phyloP scores from a whole-genome alignment of 768 basidiomycete genomes.

The Boletus bicolor region DNA sequence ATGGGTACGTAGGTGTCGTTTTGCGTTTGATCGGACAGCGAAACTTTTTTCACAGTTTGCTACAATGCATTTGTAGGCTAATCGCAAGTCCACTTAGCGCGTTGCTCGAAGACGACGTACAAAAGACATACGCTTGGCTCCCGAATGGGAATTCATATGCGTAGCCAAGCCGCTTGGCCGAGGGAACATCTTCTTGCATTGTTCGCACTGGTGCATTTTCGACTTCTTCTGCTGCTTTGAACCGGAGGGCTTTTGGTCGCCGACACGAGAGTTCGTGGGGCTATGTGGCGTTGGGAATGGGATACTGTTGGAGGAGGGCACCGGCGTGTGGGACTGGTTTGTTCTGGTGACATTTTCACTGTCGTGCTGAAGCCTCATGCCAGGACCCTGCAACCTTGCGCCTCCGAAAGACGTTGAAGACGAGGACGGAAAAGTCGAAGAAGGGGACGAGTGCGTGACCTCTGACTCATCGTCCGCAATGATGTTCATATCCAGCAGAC shows the following conservation, averaged over 20 bases:
- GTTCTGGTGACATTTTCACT: slow-evolving; percentile 1
- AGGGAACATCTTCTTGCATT: slow-evolving; percentile 46
- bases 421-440: neutral
- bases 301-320: neutral
- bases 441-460: slow-evolving; percentile 3
- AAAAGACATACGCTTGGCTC: slow-evolving; percentile 43
- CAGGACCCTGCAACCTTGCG: slow-evolving; percentile 18
- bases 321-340: slow-evolving; percentile 14
- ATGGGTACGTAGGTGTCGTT: slow-evolving; percentile 75
- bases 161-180: slow-evolving; percentile 50
- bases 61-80: slow-evolving; percentile 47
- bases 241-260: slow-evolving; percentile 12
- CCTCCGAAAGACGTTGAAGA: slow-evolving; percentile 5
- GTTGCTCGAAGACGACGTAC: neutral
- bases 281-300: slow-evolving; percentile 11
- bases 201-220: slow-evolving; percentile 48
- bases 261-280: neutral
- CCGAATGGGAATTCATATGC: slow-evolving; percentile 53
- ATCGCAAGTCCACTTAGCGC: slow-evolving; percentile 5
- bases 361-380: slow-evolving; percentile 25
- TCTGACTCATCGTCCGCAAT: slow-evolving; percentile 16
- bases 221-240: slow-evolving; percentile 33
- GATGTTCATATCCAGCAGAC: slow-evolving; percentile 16
- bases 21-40: slow-evolving; percentile 78
- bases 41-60: slow-evolving; percentile 64